phyloP scores from a whole-genome alignment of 345 rosid species.

The Populus pruinosa region DNA sequence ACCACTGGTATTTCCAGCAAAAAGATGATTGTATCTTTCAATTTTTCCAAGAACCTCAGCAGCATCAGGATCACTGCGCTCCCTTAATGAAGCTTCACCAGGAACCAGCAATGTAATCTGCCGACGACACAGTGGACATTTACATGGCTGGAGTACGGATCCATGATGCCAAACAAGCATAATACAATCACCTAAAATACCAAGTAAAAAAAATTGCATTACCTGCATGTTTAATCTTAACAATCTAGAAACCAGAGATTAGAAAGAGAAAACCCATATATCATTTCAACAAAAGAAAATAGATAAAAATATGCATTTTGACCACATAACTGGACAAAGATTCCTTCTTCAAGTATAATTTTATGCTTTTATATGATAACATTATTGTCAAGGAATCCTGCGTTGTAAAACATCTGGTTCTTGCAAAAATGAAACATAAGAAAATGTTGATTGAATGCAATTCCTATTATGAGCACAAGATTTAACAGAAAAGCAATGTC shows the following conservation, averaged over 20 bases:
- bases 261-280: neutral
- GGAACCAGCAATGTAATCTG: slow-evolving; percentile 77
- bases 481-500: neutral
- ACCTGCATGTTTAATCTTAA: neutral
- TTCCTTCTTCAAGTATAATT: neutral
- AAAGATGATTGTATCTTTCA: slow-evolving; percentile 67
- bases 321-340: neutral
- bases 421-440: no score
- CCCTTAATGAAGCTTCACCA: slow-evolving; percentile 48
- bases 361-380: no score
- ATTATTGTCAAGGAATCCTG: no score
- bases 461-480: no score
- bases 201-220: neutral
- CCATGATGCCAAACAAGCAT: slow-evolving; percentile 86
- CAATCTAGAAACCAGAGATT: neutral
- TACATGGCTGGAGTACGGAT: slow-evolving; percentile 65
- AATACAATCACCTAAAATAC: slow-evolving; percentile 59
- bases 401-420: no score
- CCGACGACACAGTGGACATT: slow-evolving; percentile 89
- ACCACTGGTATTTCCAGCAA: slow-evolving; percentile 51
- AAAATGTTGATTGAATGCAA: no score
- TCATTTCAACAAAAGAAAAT: neutral
- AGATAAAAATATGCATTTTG: neutral
- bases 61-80: slow-evolving; percentile 40
- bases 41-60: slow-evolving; percentile 48